Evolutionary conservation across 2,329 filamentous ascomycete genomes (phyloP).

Genomic region (Magnaporthales sp.): DNA sequence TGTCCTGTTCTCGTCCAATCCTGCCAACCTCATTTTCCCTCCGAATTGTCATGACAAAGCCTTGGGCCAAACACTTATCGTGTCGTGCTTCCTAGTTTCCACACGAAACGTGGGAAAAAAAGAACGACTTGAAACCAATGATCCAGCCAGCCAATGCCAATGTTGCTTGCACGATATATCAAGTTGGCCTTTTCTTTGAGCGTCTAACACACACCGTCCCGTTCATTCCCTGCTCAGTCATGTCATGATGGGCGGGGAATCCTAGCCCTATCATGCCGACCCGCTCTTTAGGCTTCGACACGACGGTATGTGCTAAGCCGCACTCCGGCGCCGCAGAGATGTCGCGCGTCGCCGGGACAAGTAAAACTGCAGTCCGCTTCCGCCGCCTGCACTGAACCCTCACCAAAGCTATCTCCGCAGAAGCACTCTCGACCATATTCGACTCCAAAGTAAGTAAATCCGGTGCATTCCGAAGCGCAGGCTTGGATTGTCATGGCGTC

Average conservation of each 20-base stretch:
- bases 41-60: not conserved
- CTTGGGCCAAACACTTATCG: not conserved
- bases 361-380: constrained; percentile 29
- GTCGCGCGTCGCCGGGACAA: constrained; percentile 25
- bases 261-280: not conserved
- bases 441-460: constrained; percentile 37
- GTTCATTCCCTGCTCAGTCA: not conserved
- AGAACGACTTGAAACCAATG: not conserved
- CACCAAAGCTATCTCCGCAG: constrained; percentile 26
- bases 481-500: constrained; percentile 36
- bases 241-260: not conserved
- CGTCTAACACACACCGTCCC: not conserved
- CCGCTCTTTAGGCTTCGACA: not conserved
- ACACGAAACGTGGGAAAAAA: not conserved
- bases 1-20: not conserved
- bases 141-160: not conserved
- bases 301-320: constrained; percentile 19
- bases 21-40: not conserved
- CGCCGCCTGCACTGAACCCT: constrained; percentile 16
- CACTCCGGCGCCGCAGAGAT: constrained; percentile 31
- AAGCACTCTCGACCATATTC: constrained; percentile 44
- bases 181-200: not conserved
- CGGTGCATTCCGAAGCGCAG: constrained; percentile 38
- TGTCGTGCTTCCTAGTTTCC: not conserved
- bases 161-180: not conserved